Conservation (phyloP, 805 yeast genomes). For the Candida piceae region DNA sequence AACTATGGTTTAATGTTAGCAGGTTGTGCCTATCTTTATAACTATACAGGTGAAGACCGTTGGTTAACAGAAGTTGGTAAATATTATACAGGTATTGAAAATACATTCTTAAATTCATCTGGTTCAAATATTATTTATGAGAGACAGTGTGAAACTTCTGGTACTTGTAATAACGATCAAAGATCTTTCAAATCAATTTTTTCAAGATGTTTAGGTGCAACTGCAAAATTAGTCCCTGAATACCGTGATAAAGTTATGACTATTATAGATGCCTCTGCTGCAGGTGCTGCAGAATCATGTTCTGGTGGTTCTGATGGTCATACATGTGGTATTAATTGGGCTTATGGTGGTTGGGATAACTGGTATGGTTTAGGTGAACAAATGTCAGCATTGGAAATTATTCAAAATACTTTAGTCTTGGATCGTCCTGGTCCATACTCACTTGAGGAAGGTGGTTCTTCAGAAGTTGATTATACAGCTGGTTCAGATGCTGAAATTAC, state of each 20-base stretch:
- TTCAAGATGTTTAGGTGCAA: slow-evolving; percentile 56
- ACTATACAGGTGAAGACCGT: slow-evolving; percentile 44
- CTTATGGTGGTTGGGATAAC: slow-evolving; percentile 54
- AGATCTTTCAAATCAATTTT: slow-evolving; percentile 69
- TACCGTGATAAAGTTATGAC: slow-evolving; percentile 37
- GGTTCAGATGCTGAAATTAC: slow-evolving; percentile 55
- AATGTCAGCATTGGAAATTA: slow-evolving; percentile 66
- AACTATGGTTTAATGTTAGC: slow-evolving; percentile 63
- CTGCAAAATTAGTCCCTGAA: slow-evolving; percentile 50
- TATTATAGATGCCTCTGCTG: slow-evolving; percentile 39
- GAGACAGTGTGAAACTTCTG: slow-evolving; percentile 48
- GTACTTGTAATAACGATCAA: slow-evolving; percentile 68
- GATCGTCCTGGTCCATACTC: slow-evolving; percentile 56
- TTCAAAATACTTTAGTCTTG: slow-evolving; percentile 40
- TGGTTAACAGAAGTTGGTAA: slow-evolving; percentile 39
- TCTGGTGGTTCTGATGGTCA: slow-evolving; percentile 81
- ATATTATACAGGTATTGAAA: slow-evolving; percentile 33
- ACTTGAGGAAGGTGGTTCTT: slow-evolving; percentile 60
- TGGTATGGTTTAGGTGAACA: slow-evolving; percentile 81
- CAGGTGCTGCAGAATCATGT: slow-evolving; percentile 74
- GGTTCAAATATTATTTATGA: slow-evolving; percentile 48
- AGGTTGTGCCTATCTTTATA: slow-evolving; percentile 68
- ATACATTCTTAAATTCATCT: slow-evolving; percentile 41
- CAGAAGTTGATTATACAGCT: slow-evolving; percentile 47
- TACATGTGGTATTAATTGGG: slow-evolving; percentile 82